Base-by-base conservation (phyloP, 225 moss, liverwort and hornwort species). In the Lunularia cruciata region DNA sequence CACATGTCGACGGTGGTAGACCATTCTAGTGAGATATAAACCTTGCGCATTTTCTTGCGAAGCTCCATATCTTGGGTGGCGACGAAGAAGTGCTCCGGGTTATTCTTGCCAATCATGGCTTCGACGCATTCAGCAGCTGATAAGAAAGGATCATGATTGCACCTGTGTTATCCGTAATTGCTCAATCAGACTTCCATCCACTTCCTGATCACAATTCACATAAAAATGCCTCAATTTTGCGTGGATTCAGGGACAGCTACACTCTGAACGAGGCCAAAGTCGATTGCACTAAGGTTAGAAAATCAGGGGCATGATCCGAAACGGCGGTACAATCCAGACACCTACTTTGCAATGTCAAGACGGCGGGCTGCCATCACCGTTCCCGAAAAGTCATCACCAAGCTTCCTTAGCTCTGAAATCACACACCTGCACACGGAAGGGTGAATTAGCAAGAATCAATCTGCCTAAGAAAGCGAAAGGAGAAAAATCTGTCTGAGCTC, bases 11-110 rank as follows among this genome's bases (percentile, higher is more conserved):
- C n/a, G n/a, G n/a, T n/a, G n/a, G n/a, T n/a, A n/a, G n/a, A n/a
- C n/a, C n/a, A n/a, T n/a, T n/a, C n/a, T n/a, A n/a, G n/a, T n/a
- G 13, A 40, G 40, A 40, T 60, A 72, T 67, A 49, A 4, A 98
- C 98, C 91, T 89, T 89, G 35, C 93, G 89, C 32, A 93, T 72
- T 37, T 38, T 85, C 63, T 86, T 89, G 59, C 98, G 89, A 77
- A 98, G 77, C 7, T 86, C 93, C 31, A 77, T 39, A 82, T 93
- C 98, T 45, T 98, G 98, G 3, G 98, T 98, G 15, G 89, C 88
- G 59, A 89, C 83, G 45, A 88, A 89, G 58, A 85, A 98, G 74
- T 98, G 98, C 75, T 98, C 98, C 28, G 78, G 56, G 70, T 98
- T 98, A 25, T 76, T 83, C 23, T 72, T 83, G 35, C 88, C 91